These are phyloP conservation scores for Schizophyllum amplum DNA, from an alignment of 1,284 basidiomycete species.

Conservation along the genomic window DNA sequence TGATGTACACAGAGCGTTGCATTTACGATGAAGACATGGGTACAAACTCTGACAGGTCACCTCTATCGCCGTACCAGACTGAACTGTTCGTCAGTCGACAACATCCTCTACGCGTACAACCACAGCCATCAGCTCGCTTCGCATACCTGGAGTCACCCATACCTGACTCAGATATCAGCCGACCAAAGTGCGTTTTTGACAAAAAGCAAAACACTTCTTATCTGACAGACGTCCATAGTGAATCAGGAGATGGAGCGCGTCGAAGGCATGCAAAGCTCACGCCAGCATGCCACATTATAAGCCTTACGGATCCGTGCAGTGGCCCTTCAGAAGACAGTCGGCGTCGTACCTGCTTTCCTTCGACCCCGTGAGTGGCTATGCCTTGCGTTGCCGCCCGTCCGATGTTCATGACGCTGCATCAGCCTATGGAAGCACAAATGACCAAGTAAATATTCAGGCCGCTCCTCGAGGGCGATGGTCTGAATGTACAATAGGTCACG, in stretches of 20 bases:
- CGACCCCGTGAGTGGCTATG: constrained; percentile 27
- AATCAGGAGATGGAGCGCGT: constrained; percentile 32
- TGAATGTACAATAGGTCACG: too few relatives aligned
- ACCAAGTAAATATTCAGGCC: too few relatives aligned
- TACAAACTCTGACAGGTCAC: not conserved
- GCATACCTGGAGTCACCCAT: constrained; percentile 47
- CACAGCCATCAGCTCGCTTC: constrained; percentile 42
- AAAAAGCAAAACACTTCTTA: not conserved
- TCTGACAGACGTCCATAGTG: constrained; percentile 14
- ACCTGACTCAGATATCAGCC: constrained; percentile 33
- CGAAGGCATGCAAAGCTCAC: constrained; percentile 35
- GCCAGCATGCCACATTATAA: too few relatives aligned
- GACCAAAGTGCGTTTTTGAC: constrained; percentile 26
- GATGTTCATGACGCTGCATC: not conserved
- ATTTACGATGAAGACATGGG: constrained; percentile 37
- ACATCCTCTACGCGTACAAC: constrained; percentile 27
- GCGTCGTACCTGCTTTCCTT: constrained; percentile 38
- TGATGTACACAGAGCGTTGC: constrained; percentile 31
- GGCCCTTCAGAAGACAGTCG: constrained; percentile 42
- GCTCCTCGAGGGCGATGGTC: too few relatives aligned
- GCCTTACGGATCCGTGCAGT: constrained; percentile 15
- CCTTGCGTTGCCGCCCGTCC: not conserved
- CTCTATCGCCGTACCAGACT: not conserved
- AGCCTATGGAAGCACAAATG: constrained; percentile 44
- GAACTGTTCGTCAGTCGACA: not conserved